Conservation (phyloP, 2,329 filamentous ascomycete species). For the Davidsoniella virescens region DNA sequence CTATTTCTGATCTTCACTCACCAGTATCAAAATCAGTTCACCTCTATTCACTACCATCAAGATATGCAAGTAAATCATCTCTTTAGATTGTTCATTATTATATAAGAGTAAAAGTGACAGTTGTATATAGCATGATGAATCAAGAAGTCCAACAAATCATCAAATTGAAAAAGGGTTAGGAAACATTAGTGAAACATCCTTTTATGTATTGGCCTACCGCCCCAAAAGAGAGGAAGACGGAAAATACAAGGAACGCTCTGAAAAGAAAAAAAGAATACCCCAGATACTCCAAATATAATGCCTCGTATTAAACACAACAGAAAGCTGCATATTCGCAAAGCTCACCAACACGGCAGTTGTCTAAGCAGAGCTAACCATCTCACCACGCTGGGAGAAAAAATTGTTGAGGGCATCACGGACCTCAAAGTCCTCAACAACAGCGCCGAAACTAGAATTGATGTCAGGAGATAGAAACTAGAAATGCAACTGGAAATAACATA, state of each 20-base stretch:
- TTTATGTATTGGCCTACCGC: no score
- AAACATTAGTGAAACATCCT: no score
- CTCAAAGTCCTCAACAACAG: conserved; percentile 51
- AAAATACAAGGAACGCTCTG: background rate
- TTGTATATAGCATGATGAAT: no score
- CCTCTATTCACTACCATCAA: no score
- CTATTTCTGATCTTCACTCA: background rate
- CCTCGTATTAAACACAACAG: background rate
- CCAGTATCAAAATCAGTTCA: no score
- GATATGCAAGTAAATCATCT: no score
- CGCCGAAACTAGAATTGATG: conserved; percentile 34
- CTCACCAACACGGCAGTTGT: background rate
- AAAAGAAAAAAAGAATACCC: background rate
- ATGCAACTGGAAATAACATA: conserved; percentile 30
- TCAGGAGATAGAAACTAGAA: conserved; percentile 8
- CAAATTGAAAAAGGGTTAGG: no score
- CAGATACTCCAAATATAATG: background rate
- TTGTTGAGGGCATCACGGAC: conserved; percentile 62
- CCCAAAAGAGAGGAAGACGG: no score
- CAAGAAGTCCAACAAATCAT: no score
- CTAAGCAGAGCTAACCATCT: background rate
- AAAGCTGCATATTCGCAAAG: no score
- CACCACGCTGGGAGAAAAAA: conserved; percentile 32
- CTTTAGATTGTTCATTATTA: no score
- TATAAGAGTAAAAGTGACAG: no score